phyloP scores from a whole-genome alignment of 2,329 filamentous ascomycete species.

The Ceratocystis lukuohia region DNA sequence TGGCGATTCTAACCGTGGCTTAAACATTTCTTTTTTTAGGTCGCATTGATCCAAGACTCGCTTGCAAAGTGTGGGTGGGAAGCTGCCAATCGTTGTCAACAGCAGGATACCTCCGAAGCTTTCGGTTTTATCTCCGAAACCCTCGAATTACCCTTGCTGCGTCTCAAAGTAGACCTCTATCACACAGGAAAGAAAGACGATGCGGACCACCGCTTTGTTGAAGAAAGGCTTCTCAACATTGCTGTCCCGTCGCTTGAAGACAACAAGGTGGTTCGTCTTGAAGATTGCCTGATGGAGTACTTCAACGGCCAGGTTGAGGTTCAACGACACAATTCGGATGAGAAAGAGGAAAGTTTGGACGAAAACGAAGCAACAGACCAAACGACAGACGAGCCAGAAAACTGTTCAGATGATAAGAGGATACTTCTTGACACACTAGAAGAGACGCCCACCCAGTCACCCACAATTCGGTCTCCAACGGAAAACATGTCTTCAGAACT shows the following conservation, averaged over 20 bases:
- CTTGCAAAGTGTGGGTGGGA: constrained; percentile 79
- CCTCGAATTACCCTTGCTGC: constrained; percentile 73
- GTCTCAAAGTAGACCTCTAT: constrained; percentile 86
- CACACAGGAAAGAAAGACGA: constrained; percentile 75
- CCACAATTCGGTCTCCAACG: neutral
- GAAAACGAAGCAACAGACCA: neutral
- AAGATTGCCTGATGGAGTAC: constrained; percentile 85
- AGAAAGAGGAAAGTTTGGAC: neutral
- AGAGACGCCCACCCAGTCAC: neutral
- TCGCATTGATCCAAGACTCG: constrained; percentile 66
- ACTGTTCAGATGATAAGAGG: neutral
- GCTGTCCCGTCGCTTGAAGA: constrained; percentile 69
- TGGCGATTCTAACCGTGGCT: neutral
- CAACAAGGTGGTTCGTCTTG: constrained; percentile 60
- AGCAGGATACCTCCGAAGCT: constrained; percentile 92
- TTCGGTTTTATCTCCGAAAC: constrained; percentile 91
- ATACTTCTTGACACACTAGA: neutral
- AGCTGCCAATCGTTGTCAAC: constrained; percentile 61
- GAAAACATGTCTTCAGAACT: neutral
- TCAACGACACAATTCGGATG: constrained; percentile 24
- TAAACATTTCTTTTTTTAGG: constrained; percentile 35
- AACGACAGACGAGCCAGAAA: neutral
- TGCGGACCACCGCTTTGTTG: constrained; percentile 89
- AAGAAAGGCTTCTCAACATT: constrained; percentile 79
- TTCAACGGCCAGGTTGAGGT: constrained; percentile 93